phyloP scores from a whole-genome alignment of 139 green algal species.

The Dunaliella primolecta region DNA sequence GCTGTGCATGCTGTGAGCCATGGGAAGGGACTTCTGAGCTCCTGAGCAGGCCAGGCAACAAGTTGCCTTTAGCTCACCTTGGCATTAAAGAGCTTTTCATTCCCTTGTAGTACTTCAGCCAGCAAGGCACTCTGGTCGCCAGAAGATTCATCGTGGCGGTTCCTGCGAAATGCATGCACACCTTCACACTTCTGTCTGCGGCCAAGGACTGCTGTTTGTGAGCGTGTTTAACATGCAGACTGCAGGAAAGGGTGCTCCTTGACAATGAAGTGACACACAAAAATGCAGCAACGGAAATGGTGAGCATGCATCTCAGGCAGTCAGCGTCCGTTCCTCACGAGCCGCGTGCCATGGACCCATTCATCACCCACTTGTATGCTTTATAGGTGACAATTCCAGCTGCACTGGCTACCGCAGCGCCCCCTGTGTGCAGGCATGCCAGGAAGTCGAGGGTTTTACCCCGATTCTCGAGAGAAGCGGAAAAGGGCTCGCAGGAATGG shows the following conservation, averaged over 20 bases:
- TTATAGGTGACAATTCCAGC: background rate
- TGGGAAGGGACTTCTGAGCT: too few relatives aligned
- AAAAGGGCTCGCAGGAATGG: too few relatives aligned
- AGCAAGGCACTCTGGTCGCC: conserved; percentile 13
- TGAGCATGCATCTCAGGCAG: background rate
- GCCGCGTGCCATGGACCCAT: background rate
- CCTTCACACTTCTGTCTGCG: background rate
- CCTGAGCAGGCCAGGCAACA: too few relatives aligned
- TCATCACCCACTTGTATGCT: conserved; percentile 10
- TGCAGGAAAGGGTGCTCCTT: background rate
- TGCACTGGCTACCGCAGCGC: background rate
- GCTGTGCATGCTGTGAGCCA: too few relatives aligned
- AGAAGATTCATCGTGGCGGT: background rate
- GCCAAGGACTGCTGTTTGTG: background rate
- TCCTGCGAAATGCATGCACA: background rate
- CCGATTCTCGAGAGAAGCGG: too few relatives aligned
- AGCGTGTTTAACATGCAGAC: background rate
- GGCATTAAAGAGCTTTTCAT: conserved; percentile 32
- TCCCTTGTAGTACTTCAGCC: conserved; percentile 29
- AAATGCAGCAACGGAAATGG: too few relatives aligned
- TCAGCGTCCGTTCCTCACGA: background rate
- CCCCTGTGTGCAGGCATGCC: background rate
- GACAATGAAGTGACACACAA: too few relatives aligned
- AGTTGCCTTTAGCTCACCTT: too few relatives aligned
- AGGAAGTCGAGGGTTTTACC: background rate